phyloP scores from a whole-genome alignment of 176 grass and related monocot genomes.

The Triticum turgidum region DNA sequence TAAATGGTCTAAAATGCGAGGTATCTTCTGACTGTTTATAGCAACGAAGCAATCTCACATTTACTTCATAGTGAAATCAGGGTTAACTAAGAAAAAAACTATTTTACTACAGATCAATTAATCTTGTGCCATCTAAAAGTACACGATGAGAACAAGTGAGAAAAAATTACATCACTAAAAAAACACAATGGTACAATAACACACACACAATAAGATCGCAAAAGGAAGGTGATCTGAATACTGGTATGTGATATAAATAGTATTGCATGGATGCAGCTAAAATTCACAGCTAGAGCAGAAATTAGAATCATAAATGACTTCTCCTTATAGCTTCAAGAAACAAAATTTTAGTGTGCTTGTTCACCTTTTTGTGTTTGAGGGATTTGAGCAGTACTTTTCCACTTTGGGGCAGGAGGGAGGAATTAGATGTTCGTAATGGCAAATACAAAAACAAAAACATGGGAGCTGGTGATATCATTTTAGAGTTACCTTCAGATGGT shows the following conservation, averaged over 20 bases:
- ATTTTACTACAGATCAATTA: conserved; percentile 1
- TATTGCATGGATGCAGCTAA: not conserved
- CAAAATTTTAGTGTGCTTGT: not conserved
- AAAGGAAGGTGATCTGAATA: conserved; percentile 1
- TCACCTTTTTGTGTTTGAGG: not conserved
- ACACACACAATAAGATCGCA: not conserved
- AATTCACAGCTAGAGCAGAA: conserved; percentile 5
- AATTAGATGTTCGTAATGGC: not conserved
- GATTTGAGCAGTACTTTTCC: not conserved
- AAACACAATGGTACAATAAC: not conserved
- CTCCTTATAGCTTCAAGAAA: not conserved
- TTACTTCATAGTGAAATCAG: conserved; percentile 22
- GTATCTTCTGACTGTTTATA: not conserved
- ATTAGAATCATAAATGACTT: not conserved
- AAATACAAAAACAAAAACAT: conserved; percentile 17
- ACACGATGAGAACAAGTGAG: not conserved
- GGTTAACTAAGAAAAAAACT: conserved; percentile 1
- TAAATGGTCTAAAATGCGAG: not conserved
- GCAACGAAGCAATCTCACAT: not conserved
- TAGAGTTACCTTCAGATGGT: conserved; percentile 88
- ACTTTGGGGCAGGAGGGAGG: not conserved
- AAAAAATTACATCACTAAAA: not conserved
- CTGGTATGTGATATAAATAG: not conserved
- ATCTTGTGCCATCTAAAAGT: not conserved
- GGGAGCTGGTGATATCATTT: conserved; percentile 2